phyloP scores from a whole-genome alignment of 2,329 filamentous ascomycete species.

The Aspergillus ustus region DNA sequence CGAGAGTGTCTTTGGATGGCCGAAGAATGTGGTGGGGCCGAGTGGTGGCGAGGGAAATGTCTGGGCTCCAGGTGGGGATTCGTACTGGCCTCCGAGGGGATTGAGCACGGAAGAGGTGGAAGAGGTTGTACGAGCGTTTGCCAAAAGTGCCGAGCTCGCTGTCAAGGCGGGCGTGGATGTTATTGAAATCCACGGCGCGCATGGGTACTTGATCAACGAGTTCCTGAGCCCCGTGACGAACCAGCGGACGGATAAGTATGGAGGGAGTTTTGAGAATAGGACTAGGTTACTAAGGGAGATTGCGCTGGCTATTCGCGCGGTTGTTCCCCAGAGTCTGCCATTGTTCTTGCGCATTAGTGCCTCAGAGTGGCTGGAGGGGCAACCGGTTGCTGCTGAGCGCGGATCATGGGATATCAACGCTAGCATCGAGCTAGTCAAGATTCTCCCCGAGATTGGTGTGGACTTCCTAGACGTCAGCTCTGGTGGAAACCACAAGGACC shows the following conservation, averaged over 20 bases:
- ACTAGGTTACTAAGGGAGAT: slow-evolving; percentile 59
- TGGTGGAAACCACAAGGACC: slow-evolving; percentile 51
- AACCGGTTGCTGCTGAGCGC: slow-evolving; percentile 24
- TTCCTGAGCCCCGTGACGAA: slow-evolving; percentile 53
- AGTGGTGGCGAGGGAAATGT: slow-evolving; percentile 8
- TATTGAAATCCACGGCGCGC: slow-evolving; percentile 52
- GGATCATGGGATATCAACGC: slow-evolving; percentile 47
- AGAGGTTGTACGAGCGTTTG: slow-evolving; percentile 45
- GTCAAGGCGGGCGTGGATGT: slow-evolving; percentile 58
- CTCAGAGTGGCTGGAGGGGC: slow-evolving; percentile 26
- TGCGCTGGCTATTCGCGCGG: slow-evolving; percentile 39
- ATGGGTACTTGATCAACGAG: slow-evolving; percentile 56
- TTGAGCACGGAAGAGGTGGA: slow-evolving; percentile 46
- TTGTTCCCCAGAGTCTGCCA: slow-evolving; percentile 3
- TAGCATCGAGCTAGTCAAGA: slow-evolving; percentile 45
- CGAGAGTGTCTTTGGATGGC: slow-evolving; percentile 9
- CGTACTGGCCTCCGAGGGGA: slow-evolving; percentile 36
- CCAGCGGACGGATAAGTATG: slow-evolving; percentile 52
- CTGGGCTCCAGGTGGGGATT: not conserved
- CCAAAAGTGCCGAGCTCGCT: slow-evolving; percentile 50
- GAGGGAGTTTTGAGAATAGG: slow-evolving; percentile 54
- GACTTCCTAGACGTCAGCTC: slow-evolving; percentile 53
- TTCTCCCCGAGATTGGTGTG: slow-evolving; percentile 47
- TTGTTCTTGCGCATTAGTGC: slow-evolving; percentile 11
- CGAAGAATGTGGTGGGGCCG: slow-evolving; percentile 7